Conservation (phyloP, 208 protist genomes). For the Trypanosoma lewisi region DNA sequence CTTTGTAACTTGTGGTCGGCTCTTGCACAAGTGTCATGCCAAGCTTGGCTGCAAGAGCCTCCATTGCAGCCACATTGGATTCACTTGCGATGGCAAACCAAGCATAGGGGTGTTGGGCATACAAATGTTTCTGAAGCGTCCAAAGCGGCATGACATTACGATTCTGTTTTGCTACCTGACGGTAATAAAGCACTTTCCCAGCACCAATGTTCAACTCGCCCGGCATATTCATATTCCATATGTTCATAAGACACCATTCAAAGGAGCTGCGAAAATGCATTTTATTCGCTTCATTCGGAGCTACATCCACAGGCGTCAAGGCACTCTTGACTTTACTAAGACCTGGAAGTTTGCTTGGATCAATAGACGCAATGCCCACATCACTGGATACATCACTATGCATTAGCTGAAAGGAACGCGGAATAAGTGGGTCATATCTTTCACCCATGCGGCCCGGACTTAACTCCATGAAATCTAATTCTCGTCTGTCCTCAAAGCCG, state of each 20-base stretch:
- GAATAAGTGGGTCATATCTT: conserved; percentile 60
- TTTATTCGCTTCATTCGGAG: conserved; percentile 70
- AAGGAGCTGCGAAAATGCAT: conserved; percentile 70
- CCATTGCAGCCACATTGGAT: conserved; percentile 46
- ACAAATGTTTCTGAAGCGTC: conserved; percentile 76
- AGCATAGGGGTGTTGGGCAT: conserved; percentile 79
- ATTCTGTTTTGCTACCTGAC: conserved; percentile 82
- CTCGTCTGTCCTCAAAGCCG: conserved; percentile 69
- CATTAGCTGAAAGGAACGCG: conserved; percentile 83
- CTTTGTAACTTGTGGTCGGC: conserved; percentile 68
- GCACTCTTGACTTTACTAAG: conserved; percentile 45
- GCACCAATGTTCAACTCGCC: conserved; percentile 89
- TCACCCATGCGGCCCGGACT: conserved; percentile 57
- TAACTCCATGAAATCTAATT: conserved; percentile 83
- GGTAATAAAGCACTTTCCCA: conserved; percentile 79
- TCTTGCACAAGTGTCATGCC: conserved; percentile 74
- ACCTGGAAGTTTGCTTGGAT: conserved; percentile 67
- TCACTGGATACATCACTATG: conserved; percentile 74
- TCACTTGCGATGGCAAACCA: conserved; percentile 87
- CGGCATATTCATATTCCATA: conserved; percentile 89
- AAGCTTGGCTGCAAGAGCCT: conserved; percentile 46
- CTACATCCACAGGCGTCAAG: conserved; percentile 48
- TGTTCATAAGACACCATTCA: conserved; percentile 84
- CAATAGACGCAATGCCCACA: conserved; percentile 42
- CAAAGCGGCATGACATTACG: conserved; percentile 80